These are phyloP conservation scores for Coemansia sp. DNA, from an alignment of 192 early-diverging fungal genomes.

Conservation along the genomic window DNA sequence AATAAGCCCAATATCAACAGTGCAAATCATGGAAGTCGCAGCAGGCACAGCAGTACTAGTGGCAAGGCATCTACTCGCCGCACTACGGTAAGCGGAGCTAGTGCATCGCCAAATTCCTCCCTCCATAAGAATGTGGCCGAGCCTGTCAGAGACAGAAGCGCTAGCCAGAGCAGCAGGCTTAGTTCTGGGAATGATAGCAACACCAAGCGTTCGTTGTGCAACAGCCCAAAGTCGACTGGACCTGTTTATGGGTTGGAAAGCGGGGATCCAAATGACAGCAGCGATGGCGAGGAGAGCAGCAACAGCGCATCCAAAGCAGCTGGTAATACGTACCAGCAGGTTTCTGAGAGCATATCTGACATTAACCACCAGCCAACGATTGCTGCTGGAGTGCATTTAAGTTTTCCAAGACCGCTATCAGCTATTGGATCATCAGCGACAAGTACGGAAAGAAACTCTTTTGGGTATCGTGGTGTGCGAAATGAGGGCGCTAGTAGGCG, in stretches of 20 bases:
- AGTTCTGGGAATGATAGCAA: background rate
- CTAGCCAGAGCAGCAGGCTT: too few species aligned
- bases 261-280: constrained; percentile 13
- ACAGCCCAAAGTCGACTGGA: background rate
- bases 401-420: constrained; percentile 15
- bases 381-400: constrained; percentile 33
- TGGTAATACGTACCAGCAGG: background rate
- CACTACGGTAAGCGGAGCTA: constrained; percentile 8
- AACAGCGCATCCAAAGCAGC: background rate
- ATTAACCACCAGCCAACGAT: constrained; percentile 30
- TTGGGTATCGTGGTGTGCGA: constrained; percentile 41
- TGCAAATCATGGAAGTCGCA: background rate
- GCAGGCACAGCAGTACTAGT: constrained; percentile 3
- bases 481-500: constrained; percentile 20
- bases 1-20: background rate
- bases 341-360: background rate
- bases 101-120: background rate
- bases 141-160: background rate
- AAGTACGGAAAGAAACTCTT: background rate
- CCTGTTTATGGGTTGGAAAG: constrained; percentile 3
- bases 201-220: background rate
- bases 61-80: background rate
- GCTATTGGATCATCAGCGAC: constrained; percentile 1
- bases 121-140: background rate
- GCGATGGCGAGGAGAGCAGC: constrained; percentile 14